Evolutionary conservation across 371 early-diverging fungal genomes (phyloP).

Genomic region (Syncephalastrum monosporum): DNA sequence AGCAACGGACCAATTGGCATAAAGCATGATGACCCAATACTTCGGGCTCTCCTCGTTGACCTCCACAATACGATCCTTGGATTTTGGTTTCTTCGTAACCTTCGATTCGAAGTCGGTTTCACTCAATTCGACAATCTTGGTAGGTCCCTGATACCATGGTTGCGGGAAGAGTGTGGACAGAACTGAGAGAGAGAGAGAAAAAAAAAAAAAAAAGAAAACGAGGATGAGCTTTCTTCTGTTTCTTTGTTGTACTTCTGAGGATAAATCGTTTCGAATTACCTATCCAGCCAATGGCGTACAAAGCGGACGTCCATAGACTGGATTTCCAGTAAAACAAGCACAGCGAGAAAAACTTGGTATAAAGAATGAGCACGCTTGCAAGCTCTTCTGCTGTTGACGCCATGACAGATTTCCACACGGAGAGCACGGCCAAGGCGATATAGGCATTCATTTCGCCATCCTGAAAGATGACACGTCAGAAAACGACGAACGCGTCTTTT

Average conservation of each 20-base stretch:
- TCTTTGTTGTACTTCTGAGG: too few species aligned
- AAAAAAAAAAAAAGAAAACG: background rate
- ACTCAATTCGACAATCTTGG: slow-evolving; percentile 41
- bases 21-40: slow-evolving; percentile 51
- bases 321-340: slow-evolving; percentile 43
- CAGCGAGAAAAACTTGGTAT: slow-evolving; percentile 50
- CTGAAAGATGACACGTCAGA: slow-evolving; percentile 11
- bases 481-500: background rate
- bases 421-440: slow-evolving; percentile 24
- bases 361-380: slow-evolving; percentile 53
- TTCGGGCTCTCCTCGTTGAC: slow-evolving; percentile 15
- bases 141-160: slow-evolving; percentile 60
- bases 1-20: slow-evolving; percentile 51
- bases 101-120: slow-evolving; percentile 16
- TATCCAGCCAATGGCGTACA: slow-evolving; percentile 48
- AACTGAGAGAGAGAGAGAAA: slow-evolving; percentile 15
- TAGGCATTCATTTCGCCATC: slow-evolving; percentile 33
- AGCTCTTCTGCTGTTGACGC: slow-evolving; percentile 57
- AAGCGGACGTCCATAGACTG: slow-evolving; percentile 29
- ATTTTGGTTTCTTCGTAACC: slow-evolving; percentile 18
- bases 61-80: slow-evolving; percentile 7
- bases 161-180: slow-evolving; percentile 55
- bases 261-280: slow-evolving; percentile 28
- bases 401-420: slow-evolving; percentile 40
- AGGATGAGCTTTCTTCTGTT: background rate